These are phyloP conservation scores for Boechera divaricarpa DNA, from an alignment of 345 rosid species.

Conservation along the genomic window DNA sequence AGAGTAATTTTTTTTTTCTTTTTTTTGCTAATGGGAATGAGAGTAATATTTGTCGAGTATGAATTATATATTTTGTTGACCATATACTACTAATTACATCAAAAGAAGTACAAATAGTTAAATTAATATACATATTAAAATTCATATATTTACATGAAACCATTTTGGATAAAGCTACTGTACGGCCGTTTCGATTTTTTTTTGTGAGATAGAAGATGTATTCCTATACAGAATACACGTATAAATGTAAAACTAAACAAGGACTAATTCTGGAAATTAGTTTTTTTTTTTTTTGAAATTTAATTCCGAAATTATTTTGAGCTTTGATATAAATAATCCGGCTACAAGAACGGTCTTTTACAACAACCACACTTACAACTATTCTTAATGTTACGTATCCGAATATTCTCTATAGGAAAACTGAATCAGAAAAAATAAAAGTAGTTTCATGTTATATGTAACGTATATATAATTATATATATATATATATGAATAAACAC, in stretches of 20 bases:
- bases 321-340: background rate
- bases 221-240: background rate
- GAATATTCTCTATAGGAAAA: slow-evolving; percentile 5
- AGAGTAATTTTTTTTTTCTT: background rate
- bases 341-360: background rate
- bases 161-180: background rate
- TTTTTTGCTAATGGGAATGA: too few relatives aligned
- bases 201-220: background rate
- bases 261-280: background rate
- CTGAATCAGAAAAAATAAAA: background rate
- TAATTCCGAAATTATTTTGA: background rate
- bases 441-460: background rate
- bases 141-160: slow-evolving; percentile 1
- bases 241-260: background rate
- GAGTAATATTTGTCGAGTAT: background rate
- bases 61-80: slow-evolving; percentile 13
- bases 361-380: background rate
- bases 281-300: too few relatives aligned
- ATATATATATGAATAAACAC: too few relatives aligned
- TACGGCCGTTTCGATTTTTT: background rate
- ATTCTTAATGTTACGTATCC: background rate
- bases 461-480: too few relatives aligned
- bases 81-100: background rate
- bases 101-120: background rate
- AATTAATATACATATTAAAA: background rate